Base-by-base conservation (phyloP, 805 yeast genomes). In the Scheffersomyces stipitis region DNA sequence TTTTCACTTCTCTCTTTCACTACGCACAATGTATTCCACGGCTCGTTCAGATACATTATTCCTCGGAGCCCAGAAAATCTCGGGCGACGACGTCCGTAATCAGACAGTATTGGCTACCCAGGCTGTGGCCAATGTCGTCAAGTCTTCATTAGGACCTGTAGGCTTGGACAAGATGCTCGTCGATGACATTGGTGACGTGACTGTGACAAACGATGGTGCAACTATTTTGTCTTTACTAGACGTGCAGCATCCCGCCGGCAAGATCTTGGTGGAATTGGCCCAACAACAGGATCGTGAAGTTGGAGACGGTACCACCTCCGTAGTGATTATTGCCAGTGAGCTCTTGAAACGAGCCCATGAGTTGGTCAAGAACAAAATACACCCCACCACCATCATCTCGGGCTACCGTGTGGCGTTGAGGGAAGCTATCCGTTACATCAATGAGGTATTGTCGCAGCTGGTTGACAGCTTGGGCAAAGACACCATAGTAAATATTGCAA, bases 281-380 rank as follows among this genome's bases (percentile, higher is more conserved):
- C 96, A 93, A 63, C 98, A 93, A 64, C 99, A 93, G 70, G 99
- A 93, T 63, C 80, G 96, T 54, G 99, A 93, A 66, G 96, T 93
- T 36, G 99, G 97, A 43, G 98, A 90, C 58, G 98, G 98, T 51
- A 90, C 99, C 30, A 93, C 99, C 0, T 86, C 96, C 12, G 99
- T 93, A 34, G 99, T 93, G 28, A 89, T 93, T 44, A 83, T 95
- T 58, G 98, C 99, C 16, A 77, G 95, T 24, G 99, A 93, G 66
- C 69, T 93, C 38, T 73, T 93, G 55, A 86, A 86, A 54, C 78
- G 96, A 46, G 99, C 99, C 28, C 88, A 89, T 63, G 96, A 90
- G 51, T 72, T 93, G 46, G 97, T 93, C 33, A 85, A 84, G 57
- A 87, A 87, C 66, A 87, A 88, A 59, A 85, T 95, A 45, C 99